Percentiles rank a stretch among this genome's conserved stretches.
phyloP scores from a whole-genome alignment of 805 yeast genomes.

The Sugiyamaella qingdaonensis region DNA sequence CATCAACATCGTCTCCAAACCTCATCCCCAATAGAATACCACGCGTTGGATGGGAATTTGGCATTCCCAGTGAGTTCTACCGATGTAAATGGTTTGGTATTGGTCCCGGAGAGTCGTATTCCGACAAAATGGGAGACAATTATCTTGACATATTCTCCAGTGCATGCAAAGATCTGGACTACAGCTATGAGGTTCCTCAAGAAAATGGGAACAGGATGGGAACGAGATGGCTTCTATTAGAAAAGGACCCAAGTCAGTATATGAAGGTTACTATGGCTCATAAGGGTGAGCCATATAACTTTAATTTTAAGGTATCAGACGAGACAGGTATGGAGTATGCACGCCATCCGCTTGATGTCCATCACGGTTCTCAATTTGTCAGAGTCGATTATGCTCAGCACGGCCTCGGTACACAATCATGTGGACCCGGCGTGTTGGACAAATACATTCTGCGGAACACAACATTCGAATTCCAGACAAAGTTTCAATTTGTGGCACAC shows the following conservation, averaged over 20 bases:
- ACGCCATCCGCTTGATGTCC: slow-evolving; percentile 24
- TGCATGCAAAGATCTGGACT: slow-evolving; percentile 23
- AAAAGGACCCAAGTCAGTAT: background rate
- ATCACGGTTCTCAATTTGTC: slow-evolving; percentile 12
- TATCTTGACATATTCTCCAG: slow-evolving; percentile 24
- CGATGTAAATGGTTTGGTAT: slow-evolving; percentile 32
- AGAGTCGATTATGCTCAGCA: slow-evolving; percentile 26
- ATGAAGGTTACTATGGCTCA: slow-evolving; percentile 9
- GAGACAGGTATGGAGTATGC: slow-evolving; percentile 18
- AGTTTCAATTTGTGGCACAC: background rate
- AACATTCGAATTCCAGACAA: background rate
- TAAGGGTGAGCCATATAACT: slow-evolving; percentile 6
- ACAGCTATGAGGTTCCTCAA: slow-evolving; percentile 35
- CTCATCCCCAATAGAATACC: slow-evolving; percentile 28
- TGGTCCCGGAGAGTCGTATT: slow-evolving; percentile 37
- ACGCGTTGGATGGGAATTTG: slow-evolving; percentile 34
- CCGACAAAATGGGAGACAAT: slow-evolving; percentile 31
- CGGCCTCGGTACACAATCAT: slow-evolving; percentile 29
- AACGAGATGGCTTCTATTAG: slow-evolving; percentile 28
- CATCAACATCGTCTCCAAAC: background rate
- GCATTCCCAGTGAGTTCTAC: slow-evolving; percentile 20
- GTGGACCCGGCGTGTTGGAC: slow-evolving; percentile 28
- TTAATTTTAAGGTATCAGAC: slow-evolving; percentile 15
- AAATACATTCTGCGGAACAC: slow-evolving; percentile 14
- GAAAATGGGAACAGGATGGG: slow-evolving; percentile 35